Evolutionary conservation across 192 early-diverging fungal genomes (phyloP).

Genomic region (Coemansia reversa): DNA sequence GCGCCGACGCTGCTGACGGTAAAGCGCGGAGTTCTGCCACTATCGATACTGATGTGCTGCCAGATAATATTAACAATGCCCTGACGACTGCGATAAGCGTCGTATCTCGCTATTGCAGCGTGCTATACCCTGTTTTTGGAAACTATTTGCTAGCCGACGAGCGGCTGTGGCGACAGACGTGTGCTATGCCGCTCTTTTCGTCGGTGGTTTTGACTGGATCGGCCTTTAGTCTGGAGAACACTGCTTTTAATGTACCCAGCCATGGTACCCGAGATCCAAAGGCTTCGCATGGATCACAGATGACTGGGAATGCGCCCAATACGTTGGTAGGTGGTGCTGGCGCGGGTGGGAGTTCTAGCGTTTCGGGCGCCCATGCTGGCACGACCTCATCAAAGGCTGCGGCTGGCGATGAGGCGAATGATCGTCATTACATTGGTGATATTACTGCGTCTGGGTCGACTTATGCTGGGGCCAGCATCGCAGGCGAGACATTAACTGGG

Average conservation of each 20-base stretch:
- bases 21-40: background rate
- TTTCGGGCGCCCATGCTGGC: background rate
- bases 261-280: constrained; percentile 9
- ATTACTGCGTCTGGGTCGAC: background rate
- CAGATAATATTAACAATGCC: constrained; percentile 35
- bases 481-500: background rate
- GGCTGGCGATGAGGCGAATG: constrained; percentile 12
- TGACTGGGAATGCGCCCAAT: background rate
- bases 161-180: constrained; percentile 43
- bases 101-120: constrained; percentile 45
- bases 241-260: constrained; percentile 12
- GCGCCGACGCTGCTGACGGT: background rate
- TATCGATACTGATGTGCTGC: constrained; percentile 25
- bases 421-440: constrained; percentile 20
- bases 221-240: constrained; percentile 39
- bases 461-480: background rate
- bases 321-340: background rate
- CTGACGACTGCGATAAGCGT: constrained; percentile 34
- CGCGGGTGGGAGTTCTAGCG: background rate
- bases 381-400: background rate
- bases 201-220: constrained; percentile 42
- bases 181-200: constrained; percentile 41
- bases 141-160: constrained; percentile 46
- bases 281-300: constrained; percentile 2
- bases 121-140: constrained; percentile 44